Evolutionary conservation across 495 filamentous ascomycete species (phyloP).

Genomic region (Aspergillus sclerotiicarbonarius): DNA sequence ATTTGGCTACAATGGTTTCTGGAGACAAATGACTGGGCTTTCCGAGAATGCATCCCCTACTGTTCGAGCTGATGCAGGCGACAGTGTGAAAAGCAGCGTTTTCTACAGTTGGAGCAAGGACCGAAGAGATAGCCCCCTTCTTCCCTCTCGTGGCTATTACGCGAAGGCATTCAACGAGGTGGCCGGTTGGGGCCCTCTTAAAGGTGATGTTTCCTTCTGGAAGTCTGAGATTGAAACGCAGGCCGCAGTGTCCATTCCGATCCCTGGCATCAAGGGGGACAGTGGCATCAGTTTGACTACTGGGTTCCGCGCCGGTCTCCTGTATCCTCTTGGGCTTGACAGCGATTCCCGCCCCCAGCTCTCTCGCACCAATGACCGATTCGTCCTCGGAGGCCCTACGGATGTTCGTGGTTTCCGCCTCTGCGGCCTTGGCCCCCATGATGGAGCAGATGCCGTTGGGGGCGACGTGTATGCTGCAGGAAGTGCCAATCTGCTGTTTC

Average conservation of each 20-base stretch:
- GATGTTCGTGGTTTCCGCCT: constrained; percentile 93
- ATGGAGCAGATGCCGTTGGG: constrained; percentile 79
- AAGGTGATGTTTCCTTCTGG: constrained; percentile 86
- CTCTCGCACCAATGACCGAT: constrained; percentile 88
- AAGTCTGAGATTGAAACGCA: constrained; percentile 84
- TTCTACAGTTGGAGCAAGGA: constrained; percentile 79
- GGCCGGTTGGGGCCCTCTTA: constrained; percentile 79
- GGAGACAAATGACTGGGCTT: constrained; percentile 85
- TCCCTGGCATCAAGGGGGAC: constrained; percentile 62
- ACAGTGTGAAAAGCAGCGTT: constrained; percentile 84
- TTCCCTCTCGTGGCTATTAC: constrained; percentile 80
- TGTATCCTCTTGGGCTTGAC: constrained; percentile 59
- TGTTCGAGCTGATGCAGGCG: constrained; percentile 81
- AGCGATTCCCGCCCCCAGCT: constrained; percentile 51
- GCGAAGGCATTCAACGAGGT: constrained; percentile 74
- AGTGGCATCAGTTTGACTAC: constrained; percentile 73
- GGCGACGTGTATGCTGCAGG: constrained; percentile 90
- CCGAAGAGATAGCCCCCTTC: constrained; percentile 71
- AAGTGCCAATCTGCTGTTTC: constrained; percentile 77
- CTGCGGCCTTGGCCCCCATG: constrained; percentile 81
- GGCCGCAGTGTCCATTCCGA: constrained; percentile 65
- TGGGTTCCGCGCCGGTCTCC: constrained; percentile 60
- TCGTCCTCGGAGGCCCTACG: constrained; percentile 89
- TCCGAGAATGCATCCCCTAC: constrained; percentile 70
- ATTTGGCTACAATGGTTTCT: constrained; percentile 72